Evolutionary conservation across 768 basidiomycete genomes (phyloP).

Genomic region (Tubosaeta sp.): DNA sequence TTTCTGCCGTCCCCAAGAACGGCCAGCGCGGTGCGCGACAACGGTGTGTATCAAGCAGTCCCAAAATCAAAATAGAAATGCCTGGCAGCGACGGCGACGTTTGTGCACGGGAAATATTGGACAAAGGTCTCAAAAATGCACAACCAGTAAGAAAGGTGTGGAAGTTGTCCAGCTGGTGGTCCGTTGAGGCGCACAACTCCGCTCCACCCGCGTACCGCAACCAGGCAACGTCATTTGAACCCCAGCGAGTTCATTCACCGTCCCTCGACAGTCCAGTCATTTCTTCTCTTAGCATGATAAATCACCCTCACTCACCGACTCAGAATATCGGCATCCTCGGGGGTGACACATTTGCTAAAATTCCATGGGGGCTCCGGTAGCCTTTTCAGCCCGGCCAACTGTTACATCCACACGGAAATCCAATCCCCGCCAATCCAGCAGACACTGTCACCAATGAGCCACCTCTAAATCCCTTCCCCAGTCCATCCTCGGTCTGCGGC

Average conservation of each 20-base stretch:
- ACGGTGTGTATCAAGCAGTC: constrained; percentile 6
- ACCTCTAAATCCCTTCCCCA: no score
- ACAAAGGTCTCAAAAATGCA: background rate
- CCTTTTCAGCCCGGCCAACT: no score
- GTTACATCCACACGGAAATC: no score
- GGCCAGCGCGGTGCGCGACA: background rate
- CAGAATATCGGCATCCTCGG: no score
- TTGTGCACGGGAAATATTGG: constrained; percentile 2
- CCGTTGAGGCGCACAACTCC: background rate
- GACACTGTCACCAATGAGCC: no score
- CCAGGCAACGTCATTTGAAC: background rate
- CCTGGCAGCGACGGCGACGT: background rate
- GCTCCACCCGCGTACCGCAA: background rate
- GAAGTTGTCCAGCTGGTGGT: background rate
- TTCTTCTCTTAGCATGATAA: background rate
- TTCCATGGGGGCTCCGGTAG: no score
- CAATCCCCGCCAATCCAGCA: no score
- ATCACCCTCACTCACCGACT: background rate
- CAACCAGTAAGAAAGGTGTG: background rate
- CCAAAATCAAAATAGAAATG: background rate
- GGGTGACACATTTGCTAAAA: no score
- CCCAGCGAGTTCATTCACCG: background rate
- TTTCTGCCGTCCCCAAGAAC: background rate
- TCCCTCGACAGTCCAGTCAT: background rate
- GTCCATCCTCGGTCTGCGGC: no score